Conservation (phyloP, 1,284 basidiomycete species). For the Trichosporon sp. region DNA sequence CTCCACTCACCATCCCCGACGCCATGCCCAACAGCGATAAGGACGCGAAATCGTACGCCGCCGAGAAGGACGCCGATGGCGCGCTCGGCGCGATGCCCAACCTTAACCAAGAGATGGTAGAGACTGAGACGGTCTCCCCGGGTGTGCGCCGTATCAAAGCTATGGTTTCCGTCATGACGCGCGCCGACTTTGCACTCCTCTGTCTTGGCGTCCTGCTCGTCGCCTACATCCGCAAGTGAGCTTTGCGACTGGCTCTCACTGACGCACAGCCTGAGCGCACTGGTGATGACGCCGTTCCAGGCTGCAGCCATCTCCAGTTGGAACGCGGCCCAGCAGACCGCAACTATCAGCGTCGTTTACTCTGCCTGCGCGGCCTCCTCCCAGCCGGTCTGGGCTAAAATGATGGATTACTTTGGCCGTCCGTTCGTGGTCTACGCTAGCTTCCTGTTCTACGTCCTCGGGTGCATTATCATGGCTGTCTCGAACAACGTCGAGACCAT, state of each 20-base stretch:
- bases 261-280: constrained; percentile 13
- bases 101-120: neutral
- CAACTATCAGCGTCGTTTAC: constrained; percentile 24
- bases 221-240: constrained; percentile 39
- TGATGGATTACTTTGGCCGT: constrained; percentile 67
- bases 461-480: constrained; percentile 45
- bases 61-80: neutral
- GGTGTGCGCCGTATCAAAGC: constrained; percentile 28
- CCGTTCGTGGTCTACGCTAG: constrained; percentile 60
- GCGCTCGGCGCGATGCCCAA: neutral
- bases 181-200: constrained; percentile 29
- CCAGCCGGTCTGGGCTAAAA: constrained; percentile 78
- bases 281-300: constrained; percentile 23
- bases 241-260: neutral
- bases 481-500: constrained; percentile 40
- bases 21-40: neutral
- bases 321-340: constrained; percentile 20
- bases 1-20: neutral
- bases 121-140: constrained; percentile 16
- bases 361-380: constrained; percentile 64
- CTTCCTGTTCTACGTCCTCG: constrained; percentile 45
- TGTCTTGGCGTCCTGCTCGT: constrained; percentile 54
- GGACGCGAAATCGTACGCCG: neutral
- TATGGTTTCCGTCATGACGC: constrained; percentile 20
- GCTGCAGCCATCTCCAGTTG: constrained; percentile 19